Conservation (phyloP, 371 early-diverging fungal genomes). For the Mucor irregularis region DNA sequence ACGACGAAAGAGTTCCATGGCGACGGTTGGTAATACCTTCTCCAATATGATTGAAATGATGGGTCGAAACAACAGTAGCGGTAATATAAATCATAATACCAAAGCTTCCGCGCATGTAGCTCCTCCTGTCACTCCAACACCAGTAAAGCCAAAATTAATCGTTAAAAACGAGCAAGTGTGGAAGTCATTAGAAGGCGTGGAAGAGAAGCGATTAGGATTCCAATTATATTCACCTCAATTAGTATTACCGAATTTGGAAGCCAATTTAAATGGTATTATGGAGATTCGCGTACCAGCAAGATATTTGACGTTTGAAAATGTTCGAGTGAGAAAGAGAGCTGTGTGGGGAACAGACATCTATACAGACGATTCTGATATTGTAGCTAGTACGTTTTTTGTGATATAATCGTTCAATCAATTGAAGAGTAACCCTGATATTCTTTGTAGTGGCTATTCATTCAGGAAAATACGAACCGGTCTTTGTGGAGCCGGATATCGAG, state of each 20-base stretch:
- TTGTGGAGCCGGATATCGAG: constrained; percentile 32
- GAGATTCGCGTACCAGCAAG: constrained; percentile 59
- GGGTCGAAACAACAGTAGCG: constrained; percentile 1
- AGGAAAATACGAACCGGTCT: constrained; percentile 36
- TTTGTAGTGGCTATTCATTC: constrained; percentile 42
- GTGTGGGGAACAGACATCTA: constrained; percentile 90
- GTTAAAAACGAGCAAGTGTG: constrained; percentile 55
- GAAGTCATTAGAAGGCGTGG: constrained; percentile 35
- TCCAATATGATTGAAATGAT: constrained; percentile 15
- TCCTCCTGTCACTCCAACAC: no score
- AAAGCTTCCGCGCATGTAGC: no score
- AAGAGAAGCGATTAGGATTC: constrained; percentile 50
- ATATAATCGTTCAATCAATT: neutral
- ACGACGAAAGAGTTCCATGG: constrained; percentile 21
- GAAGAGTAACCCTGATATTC: neutral
- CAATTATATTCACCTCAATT: constrained; percentile 50
- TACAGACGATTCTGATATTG: constrained; percentile 86
- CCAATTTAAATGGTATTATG: constrained; percentile 52
- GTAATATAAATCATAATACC: no score
- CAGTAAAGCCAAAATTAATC: constrained; percentile 42
- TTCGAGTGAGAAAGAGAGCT: constrained; percentile 57
- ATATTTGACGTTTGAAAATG: constrained; percentile 57
- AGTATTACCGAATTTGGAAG: constrained; percentile 53
- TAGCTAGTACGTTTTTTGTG: constrained; percentile 60
- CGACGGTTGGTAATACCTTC: constrained; percentile 14